Percentiles rank a stretch among this genome's conserved stretches.
These are phyloP conservation scores for Pseudocercospora fijiensis DNA, from an alignment of 2,329 filamentous ascomycete species.

Conservation along the genomic window DNA sequence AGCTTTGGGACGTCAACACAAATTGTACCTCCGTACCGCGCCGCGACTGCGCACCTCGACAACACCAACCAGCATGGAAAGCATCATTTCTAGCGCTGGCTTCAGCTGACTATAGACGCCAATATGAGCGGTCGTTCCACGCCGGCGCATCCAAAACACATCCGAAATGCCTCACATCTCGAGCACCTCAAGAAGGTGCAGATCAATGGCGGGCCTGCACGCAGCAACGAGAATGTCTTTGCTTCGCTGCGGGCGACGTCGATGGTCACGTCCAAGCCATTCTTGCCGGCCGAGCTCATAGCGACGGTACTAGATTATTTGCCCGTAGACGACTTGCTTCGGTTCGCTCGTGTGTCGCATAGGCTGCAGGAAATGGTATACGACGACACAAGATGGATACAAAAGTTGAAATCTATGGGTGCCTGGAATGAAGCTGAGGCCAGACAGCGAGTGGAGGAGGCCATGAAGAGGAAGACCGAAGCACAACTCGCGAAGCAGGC, in stretches of 20 bases:
- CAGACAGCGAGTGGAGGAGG: conserved; percentile 73
- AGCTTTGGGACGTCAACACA: not conserved
- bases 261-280: conserved; percentile 74
- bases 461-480: conserved; percentile 58
- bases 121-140: conserved; percentile 30
- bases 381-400: conserved; percentile 93
- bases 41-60: not conserved
- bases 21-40: not conserved
- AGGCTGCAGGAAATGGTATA: conserved; percentile 98
- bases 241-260: conserved; percentile 75
- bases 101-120: not conserved
- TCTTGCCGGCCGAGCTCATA: conserved; percentile 88
- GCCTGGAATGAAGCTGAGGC: conserved; percentile 91
- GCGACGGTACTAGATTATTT: conserved; percentile 86
- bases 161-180: conserved; percentile 33
- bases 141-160: conserved; percentile 24
- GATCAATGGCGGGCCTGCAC: conserved; percentile 23
- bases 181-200: conserved; percentile 33
- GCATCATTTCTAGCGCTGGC: not conserved
- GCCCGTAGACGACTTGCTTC: conserved; percentile 78
- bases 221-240: conserved; percentile 55
- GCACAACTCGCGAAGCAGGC: conserved; percentile 48
- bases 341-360: conserved; percentile 78
- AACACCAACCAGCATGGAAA: not conserved
- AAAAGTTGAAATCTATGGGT: conserved; percentile 78